These are phyloP conservation scores for Diaporthe capsici DNA, from an alignment of 2,329 filamentous ascomycete species.

Conservation along the genomic window DNA sequence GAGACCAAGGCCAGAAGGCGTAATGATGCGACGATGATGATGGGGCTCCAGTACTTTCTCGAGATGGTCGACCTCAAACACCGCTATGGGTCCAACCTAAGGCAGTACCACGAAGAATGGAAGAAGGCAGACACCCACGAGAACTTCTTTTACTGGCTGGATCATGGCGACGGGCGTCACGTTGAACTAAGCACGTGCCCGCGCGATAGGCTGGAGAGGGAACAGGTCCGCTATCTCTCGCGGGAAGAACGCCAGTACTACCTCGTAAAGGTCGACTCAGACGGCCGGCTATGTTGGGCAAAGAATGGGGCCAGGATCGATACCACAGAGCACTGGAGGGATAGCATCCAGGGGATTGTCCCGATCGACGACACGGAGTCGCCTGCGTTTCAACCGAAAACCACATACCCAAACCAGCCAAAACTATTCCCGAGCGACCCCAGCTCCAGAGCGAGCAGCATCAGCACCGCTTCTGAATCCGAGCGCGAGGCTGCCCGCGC, in stretches of 20 bases:
- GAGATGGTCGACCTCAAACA: constrained; percentile 92
- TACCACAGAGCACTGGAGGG: constrained; percentile 81
- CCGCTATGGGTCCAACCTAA: constrained; percentile 86
- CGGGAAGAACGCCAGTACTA: constrained; percentile 87
- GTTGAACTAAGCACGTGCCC: constrained; percentile 81
- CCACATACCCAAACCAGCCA: constrained; percentile 49
- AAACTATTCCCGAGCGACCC: constrained; percentile 44
- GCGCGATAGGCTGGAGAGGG: constrained; percentile 79
- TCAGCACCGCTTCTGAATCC: constrained; percentile 51
- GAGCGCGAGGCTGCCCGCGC: constrained; percentile 72
- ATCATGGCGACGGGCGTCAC: constrained; percentile 80
- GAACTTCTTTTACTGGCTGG: constrained; percentile 96
- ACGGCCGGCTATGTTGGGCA: constrained; percentile 87
- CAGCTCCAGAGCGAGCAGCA: constrained; percentile 45
- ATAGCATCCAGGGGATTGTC: constrained; percentile 83
- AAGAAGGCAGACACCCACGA: constrained; percentile 81
- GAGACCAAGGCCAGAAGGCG: constrained; percentile 70
- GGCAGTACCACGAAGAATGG: constrained; percentile 88
- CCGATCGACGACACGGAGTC: constrained; percentile 69
- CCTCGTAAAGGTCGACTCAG: constrained; percentile 79
- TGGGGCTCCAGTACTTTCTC: constrained; percentile 88
- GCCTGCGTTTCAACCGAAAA: constrained; percentile 63
- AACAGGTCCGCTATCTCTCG: constrained; percentile 87
- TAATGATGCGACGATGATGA: constrained; percentile 80
- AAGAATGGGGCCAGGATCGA: constrained; percentile 85